Evolutionary conservation across 2,329 filamentous ascomycete genomes (phyloP).

Genomic region (Aureobasidium sp.): DNA sequence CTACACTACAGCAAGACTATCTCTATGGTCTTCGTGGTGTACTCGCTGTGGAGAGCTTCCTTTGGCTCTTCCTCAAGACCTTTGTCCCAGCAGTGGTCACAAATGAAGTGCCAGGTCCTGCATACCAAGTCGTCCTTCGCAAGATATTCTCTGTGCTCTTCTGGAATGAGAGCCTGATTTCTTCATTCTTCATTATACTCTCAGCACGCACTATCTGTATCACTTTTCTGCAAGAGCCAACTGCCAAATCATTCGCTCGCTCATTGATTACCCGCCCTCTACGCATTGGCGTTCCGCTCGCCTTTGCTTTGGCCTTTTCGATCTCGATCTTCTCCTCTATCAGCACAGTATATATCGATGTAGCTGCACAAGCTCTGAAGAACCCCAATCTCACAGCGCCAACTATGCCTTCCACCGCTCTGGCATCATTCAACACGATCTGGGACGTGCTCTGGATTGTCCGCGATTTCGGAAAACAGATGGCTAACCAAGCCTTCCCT

Average conservation of each 20-base stretch:
- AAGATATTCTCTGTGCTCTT: conserved; percentile 38
- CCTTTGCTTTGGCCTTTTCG: conserved; percentile 32
- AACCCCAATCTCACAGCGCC: conserved; percentile 29
- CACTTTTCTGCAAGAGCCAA: conserved; percentile 32
- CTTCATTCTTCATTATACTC: conserved; percentile 38
- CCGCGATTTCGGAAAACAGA: conserved; percentile 29
- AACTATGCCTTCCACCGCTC: conserved; percentile 28
- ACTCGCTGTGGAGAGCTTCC: conserved; percentile 34
- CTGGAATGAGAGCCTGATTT: conserved; percentile 38
- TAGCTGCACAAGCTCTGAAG: conserved; percentile 29
- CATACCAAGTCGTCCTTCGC: conserved; percentile 34
- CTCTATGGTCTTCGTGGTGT: conserved; percentile 37
- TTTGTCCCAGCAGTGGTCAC: conserved; percentile 38
- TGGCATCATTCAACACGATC: conserved; percentile 38
- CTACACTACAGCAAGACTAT: conserved; percentile 19
- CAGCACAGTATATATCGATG: conserved; percentile 26
- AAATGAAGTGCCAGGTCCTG: conserved; percentile 27
- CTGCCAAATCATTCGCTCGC: conserved; percentile 29
- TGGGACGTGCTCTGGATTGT: conserved; percentile 41
- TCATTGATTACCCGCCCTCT: conserved; percentile 35
- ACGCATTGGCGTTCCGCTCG: conserved; percentile 35
- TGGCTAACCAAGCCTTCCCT: conserved; percentile 35
- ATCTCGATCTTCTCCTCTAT: conserved; percentile 28
- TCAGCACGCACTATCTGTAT: conserved; percentile 37
- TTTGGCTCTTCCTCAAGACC: conserved; percentile 37